phyloP scores from a whole-genome alignment of 2,329 filamentous ascomycete genomes.

The Nemania bipapillata region DNA sequence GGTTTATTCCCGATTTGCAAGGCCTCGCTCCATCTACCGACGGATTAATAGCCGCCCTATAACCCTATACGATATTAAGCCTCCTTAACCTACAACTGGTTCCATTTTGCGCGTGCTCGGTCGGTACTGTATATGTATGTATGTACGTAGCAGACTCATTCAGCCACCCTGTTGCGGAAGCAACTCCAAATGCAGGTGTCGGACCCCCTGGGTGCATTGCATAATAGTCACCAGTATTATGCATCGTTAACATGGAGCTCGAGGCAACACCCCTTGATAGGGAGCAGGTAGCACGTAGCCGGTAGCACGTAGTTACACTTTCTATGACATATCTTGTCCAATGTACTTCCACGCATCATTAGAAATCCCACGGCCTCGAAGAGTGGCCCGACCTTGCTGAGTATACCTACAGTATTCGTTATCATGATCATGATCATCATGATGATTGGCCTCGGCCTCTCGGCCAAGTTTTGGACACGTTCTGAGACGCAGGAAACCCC shows the following conservation, averaged over 20 bases:
- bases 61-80: neutral
- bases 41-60: neutral
- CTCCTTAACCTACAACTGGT: neutral
- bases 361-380: neutral
- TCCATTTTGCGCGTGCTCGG: neutral
- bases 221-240: conserved; percentile 7
- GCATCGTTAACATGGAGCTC: neutral
- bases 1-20: neutral
- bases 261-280: neutral
- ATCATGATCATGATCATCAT: conserved; percentile 8
- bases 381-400: neutral
- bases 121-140: no score
- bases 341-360: neutral
- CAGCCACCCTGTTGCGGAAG: neutral
- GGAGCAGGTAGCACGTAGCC: neutral
- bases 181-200: conserved; percentile 2
- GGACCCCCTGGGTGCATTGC: neutral
- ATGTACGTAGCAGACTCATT: neutral
- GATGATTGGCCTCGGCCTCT: neutral
- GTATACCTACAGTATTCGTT: neutral
- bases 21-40: neutral
- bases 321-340: neutral
- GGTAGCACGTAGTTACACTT: conserved; percentile 5
- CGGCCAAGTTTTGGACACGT: neutral
- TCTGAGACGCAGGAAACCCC: neutral